These are phyloP conservation scores for Neocatenulostroma microsporum DNA, from an alignment of 2,329 filamentous ascomycete genomes.

Conservation along the genomic window DNA sequence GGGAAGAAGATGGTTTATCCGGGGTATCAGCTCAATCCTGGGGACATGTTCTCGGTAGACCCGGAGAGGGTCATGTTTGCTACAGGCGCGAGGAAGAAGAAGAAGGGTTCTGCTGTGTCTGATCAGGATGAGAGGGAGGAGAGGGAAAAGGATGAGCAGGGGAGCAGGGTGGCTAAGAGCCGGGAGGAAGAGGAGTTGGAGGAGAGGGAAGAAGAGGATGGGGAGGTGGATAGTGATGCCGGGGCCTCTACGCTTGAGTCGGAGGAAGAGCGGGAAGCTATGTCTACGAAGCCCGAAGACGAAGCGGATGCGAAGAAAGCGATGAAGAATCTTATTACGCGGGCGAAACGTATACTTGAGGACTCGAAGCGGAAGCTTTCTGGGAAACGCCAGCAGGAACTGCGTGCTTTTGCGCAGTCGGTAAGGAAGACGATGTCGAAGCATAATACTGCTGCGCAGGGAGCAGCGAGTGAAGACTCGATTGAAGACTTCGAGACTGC, in stretches of 20 bases:
- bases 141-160: slow-evolving; percentile 12
- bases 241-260: slow-evolving; percentile 14
- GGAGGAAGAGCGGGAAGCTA: slow-evolving; percentile 12
- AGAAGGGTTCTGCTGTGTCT: slow-evolving; percentile 22
- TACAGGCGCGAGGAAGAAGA: slow-evolving; percentile 57
- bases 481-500: slow-evolving; percentile 28
- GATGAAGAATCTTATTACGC: slow-evolving; percentile 48
- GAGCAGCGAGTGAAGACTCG: slow-evolving; percentile 3
- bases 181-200: slow-evolving; percentile 12
- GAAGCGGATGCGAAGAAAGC: slow-evolving; percentile 34
- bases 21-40: slow-evolving; percentile 89
- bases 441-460: slow-evolving; percentile 24
- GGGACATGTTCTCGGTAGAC: slow-evolving; percentile 96
- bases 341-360: slow-evolving; percentile 55
- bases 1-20: slow-evolving; percentile 94
- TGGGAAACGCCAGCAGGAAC: slow-evolving; percentile 65
- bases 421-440: slow-evolving; percentile 57
- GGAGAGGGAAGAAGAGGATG: slow-evolving; percentile 15
- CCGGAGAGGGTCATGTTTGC: slow-evolving; percentile 80
- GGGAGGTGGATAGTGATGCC: slow-evolving; percentile 18
- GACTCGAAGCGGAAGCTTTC: slow-evolving; percentile 45
- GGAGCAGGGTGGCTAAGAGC: slow-evolving; percentile 2
- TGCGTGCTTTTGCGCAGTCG: slow-evolving; percentile 63
- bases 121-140: slow-evolving; percentile 16
- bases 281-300: slow-evolving; percentile 29